A percentile compares a stretch with the other conserved stretches of the same genome.
These are phyloP conservation scores for Kalmusia sp. DNA, from an alignment of 2,329 filamentous ascomycete genomes.

Conservation along the genomic window DNA sequence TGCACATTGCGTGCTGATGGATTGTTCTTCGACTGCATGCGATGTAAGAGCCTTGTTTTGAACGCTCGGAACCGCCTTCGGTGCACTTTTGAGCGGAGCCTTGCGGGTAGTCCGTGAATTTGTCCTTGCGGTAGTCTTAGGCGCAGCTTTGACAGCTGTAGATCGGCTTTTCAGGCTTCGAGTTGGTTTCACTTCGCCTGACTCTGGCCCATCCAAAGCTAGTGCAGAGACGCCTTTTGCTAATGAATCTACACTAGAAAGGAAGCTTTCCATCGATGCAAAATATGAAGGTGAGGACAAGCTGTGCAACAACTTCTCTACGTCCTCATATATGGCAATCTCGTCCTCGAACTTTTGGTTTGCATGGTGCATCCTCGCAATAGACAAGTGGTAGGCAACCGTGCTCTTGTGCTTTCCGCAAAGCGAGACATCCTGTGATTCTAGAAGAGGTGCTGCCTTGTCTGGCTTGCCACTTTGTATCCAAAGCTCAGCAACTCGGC, in stretches of 20 bases:
- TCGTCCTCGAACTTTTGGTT: slow-evolving; percentile 57
- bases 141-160: slow-evolving; percentile 23
- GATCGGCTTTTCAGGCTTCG: slow-evolving; percentile 30
- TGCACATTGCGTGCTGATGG: slow-evolving; percentile 44
- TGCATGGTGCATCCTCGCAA: slow-evolving; percentile 59
- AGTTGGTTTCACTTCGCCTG: slow-evolving; percentile 15
- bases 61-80: slow-evolving; percentile 16
- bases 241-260: slow-evolving; percentile 41
- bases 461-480: slow-evolving; percentile 57
- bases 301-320: slow-evolving; percentile 53
- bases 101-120: slow-evolving; percentile 23
- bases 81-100: slow-evolving; percentile 21
- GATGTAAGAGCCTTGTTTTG: slow-evolving; percentile 17
- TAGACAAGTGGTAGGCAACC: slow-evolving; percentile 57
- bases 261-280: slow-evolving; percentile 31
- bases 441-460: slow-evolving; percentile 59
- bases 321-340: slow-evolving; percentile 56
- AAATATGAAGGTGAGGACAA: slow-evolving; percentile 48
- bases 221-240: slow-evolving; percentile 53
- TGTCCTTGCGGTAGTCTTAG: slow-evolving; percentile 18
- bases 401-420: slow-evolving; percentile 59
- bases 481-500: slow-evolving; percentile 57
- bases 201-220: slow-evolving; percentile 36
- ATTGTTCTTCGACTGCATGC: slow-evolving; percentile 13
- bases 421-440: slow-evolving; percentile 55